phyloP scores from a whole-genome alignment of 345 rosid species.

The Stellera chamaejasme region DNA sequence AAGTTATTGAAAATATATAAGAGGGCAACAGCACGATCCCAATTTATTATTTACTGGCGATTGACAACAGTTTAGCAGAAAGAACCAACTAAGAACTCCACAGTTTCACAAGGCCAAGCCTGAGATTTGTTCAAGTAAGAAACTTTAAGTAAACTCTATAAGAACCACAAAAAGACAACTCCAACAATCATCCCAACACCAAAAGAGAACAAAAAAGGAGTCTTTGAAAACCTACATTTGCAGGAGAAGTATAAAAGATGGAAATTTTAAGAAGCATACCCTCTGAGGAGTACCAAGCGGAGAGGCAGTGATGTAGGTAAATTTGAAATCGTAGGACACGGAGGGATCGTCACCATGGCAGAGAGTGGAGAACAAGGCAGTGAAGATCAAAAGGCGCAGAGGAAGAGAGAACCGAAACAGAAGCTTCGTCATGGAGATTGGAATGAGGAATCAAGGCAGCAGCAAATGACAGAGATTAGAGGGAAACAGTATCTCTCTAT shows the following conservation, averaged over 20 bases:
- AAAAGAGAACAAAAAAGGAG: too few relatives aligned
- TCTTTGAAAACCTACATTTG: neutral
- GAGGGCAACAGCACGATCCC: too few relatives aligned
- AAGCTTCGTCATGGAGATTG: constrained; percentile 13
- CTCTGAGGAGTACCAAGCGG: constrained; percentile 88
- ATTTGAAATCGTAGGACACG: constrained; percentile 37
- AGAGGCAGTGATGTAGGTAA: constrained; percentile 64
- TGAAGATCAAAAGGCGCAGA: constrained; percentile 21
- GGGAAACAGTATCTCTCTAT: neutral
- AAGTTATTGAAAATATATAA: too few relatives aligned
- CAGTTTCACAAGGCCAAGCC: too few relatives aligned
- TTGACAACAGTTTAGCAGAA: too few relatives aligned
- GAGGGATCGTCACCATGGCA: constrained; percentile 59
- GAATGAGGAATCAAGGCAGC: neutral
- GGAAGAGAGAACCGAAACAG: constrained; percentile 13
- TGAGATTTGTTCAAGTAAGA: too few relatives aligned
- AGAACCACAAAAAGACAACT: too few relatives aligned
- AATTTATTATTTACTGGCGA: too few relatives aligned
- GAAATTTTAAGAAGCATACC: constrained; percentile 29
- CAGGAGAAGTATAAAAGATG: constrained; percentile 1
- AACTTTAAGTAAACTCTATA: too few relatives aligned
- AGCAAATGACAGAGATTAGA: neutral
- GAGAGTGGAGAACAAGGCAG: constrained; percentile 33
- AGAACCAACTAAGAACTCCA: too few relatives aligned
- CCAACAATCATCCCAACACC: too few relatives aligned